These are phyloP conservation scores for Xylaria sp. DNA, from an alignment of 2,329 filamentous ascomycete genomes.

Conservation along the genomic window DNA sequence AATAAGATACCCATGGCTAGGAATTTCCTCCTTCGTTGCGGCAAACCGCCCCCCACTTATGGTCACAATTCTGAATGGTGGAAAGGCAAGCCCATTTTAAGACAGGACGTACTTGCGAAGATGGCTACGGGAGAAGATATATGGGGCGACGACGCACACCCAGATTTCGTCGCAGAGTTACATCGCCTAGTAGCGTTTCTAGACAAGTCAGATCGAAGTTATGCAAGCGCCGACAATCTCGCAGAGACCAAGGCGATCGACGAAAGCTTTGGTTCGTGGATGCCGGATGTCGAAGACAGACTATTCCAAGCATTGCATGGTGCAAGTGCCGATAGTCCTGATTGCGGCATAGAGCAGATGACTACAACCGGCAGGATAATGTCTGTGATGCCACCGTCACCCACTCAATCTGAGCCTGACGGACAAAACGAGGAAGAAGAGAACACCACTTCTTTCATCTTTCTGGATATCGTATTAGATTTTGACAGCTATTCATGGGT, in stretches of 20 bases:
- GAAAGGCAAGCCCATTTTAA: slow-evolving; percentile 64
- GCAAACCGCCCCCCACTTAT: slow-evolving; percentile 57
- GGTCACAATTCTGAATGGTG: slow-evolving; percentile 70
- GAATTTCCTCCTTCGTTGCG: slow-evolving; percentile 62
- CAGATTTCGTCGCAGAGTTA: slow-evolving; percentile 62
- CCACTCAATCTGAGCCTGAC: slow-evolving; percentile 34
- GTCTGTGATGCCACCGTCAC: slow-evolving; percentile 25
- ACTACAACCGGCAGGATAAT: slow-evolving; percentile 41
- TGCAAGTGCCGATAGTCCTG: slow-evolving; percentile 31
- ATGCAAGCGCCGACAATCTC: slow-evolving; percentile 64
- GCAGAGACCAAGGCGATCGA: slow-evolving; percentile 51
- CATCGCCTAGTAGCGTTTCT: slow-evolving; percentile 72
- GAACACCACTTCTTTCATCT: slow-evolving; percentile 48
- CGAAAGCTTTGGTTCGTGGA: slow-evolving; percentile 48
- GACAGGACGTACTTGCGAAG: slow-evolving; percentile 51
- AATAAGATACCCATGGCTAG: slow-evolving; percentile 68
- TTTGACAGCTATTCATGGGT: slow-evolving; percentile 52
- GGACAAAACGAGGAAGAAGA: slow-evolving; percentile 45
- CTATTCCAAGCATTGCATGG: slow-evolving; percentile 49
- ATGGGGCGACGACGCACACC: slow-evolving; percentile 48
- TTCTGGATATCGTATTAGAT: slow-evolving; percentile 55
- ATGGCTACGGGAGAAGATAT: slow-evolving; percentile 47
- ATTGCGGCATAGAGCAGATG: slow-evolving; percentile 40
- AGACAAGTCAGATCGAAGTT: slow-evolving; percentile 67
- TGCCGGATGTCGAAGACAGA: slow-evolving; percentile 58